phyloP scores from a whole-genome alignment of 495 filamentous ascomycete genomes.

The Talaromyces thailandensis region DNA sequence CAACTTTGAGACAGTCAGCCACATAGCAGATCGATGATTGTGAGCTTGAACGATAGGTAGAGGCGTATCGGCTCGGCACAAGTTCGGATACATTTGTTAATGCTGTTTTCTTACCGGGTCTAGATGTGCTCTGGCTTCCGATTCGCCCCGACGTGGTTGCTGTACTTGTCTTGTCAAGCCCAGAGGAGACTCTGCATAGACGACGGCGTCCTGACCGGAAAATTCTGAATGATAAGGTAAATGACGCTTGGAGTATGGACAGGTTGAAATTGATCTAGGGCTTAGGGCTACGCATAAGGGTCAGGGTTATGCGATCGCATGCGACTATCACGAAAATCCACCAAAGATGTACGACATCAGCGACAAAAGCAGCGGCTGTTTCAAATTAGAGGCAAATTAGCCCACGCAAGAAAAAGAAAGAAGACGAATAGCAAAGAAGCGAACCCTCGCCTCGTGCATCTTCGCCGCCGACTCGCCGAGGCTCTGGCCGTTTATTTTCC shows the following conservation, averaged over 20 bases:
- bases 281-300: background rate
- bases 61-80: background rate
- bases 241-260: background rate
- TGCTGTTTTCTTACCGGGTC: background rate
- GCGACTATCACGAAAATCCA: background rate
- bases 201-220: background rate
- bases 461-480: background rate
- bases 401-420: background rate
- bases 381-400: background rate
- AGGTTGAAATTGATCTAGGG: background rate
- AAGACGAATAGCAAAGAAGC: background rate
- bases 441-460: background rate
- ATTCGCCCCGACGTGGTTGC: background rate
- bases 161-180: background rate
- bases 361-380: background rate
- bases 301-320: background rate
- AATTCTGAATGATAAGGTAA: background rate
- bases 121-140: background rate
- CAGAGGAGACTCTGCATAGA: background rate
- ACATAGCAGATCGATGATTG: background rate
- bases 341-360: background rate
- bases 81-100: background rate
- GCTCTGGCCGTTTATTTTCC: background rate
- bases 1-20: background rate
- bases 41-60: background rate